Conservation (phyloP, 2,329 filamentous ascomycete species). For the Arthrobotrys pseudoclavata region DNA sequence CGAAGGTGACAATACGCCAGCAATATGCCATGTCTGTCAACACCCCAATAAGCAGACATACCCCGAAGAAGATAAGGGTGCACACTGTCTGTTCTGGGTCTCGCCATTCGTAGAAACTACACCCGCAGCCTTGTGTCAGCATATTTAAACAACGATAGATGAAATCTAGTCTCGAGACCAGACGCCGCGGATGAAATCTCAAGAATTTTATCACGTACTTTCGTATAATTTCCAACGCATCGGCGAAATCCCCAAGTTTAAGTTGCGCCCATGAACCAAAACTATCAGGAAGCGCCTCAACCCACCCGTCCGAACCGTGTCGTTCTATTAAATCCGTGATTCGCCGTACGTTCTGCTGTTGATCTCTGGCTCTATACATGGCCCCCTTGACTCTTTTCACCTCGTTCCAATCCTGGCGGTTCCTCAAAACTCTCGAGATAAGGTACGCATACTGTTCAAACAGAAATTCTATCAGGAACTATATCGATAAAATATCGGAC, state of each 20-base stretch:
- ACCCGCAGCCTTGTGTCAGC: neutral
- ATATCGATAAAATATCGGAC: neutral
- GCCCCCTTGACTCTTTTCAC: slow-evolving; percentile 38
- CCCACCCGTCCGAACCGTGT: slow-evolving; percentile 37
- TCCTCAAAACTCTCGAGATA: slow-evolving; percentile 43
- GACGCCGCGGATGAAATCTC: too few relatives aligned
- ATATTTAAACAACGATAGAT: neutral
- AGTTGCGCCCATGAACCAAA: slow-evolving; percentile 39
- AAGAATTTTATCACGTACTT: slow-evolving; percentile 21
- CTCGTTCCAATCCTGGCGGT: slow-evolving; percentile 41
- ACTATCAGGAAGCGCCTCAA: slow-evolving; percentile 35
- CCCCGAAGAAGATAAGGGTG: slow-evolving; percentile 37
- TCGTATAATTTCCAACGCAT: slow-evolving; percentile 37
- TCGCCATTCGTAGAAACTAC: slow-evolving; percentile 51
- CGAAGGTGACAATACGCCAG: slow-evolving; percentile 42
- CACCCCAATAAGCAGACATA: slow-evolving; percentile 30
- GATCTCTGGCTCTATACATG: slow-evolving; percentile 30
- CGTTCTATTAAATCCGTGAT: slow-evolving; percentile 35
- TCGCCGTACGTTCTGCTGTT: slow-evolving; percentile 23
- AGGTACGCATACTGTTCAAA: slow-evolving; percentile 42
- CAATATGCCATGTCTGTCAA: slow-evolving; percentile 38
- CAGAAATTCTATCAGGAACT: neutral
- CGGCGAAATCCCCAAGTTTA: slow-evolving; percentile 39
- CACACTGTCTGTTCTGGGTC: slow-evolving; percentile 37
- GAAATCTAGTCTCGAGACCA: too few relatives aligned